These are phyloP conservation scores for Penicillium waksmanii DNA, from an alignment of 495 filamentous ascomycete species.

Conservation along the genomic window DNA sequence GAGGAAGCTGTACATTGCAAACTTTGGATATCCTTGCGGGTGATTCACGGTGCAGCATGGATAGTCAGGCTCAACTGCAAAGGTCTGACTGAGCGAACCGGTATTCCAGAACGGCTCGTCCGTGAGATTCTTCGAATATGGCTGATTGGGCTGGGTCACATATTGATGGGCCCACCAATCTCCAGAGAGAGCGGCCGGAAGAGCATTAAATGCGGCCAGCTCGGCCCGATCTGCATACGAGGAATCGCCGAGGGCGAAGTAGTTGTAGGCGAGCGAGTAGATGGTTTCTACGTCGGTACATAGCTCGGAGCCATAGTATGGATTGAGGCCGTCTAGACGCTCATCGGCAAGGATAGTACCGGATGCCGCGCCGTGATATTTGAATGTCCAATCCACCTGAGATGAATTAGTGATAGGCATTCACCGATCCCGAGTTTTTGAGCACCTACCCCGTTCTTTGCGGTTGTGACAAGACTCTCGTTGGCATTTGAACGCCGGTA, in stretches of 20 bases:
- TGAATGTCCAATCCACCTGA: conserved; percentile 49
- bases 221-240: conserved; percentile 61
- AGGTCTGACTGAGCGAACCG: conserved; percentile 25
- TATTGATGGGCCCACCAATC: conserved; percentile 69
- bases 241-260: conserved; percentile 47
- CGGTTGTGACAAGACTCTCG: conserved; percentile 40
- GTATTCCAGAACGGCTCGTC: conserved; percentile 57
- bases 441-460: conserved; percentile 39
- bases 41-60: conserved; percentile 69
- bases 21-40: conserved; percentile 64
- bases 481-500: conserved; percentile 44
- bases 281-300: conserved; percentile 49
- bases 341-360: conserved; percentile 47
- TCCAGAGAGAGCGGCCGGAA: conserved; percentile 57
- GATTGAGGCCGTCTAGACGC: conserved; percentile 32
- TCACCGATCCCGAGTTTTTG: conserved; percentile 7
- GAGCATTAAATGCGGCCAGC: conserved; percentile 60
- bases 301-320: conserved; percentile 44
- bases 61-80: conserved; percentile 41
- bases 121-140: conserved; percentile 47
- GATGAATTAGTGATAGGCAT: conserved; percentile 3
- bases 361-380: conserved; percentile 49
- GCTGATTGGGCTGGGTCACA: conserved; percentile 60
- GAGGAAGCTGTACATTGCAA: conserved; percentile 35
- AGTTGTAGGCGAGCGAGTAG: conserved; percentile 47